Conservation (phyloP, 108 stramenopile species). For the Epipyxis sp. region DNA sequence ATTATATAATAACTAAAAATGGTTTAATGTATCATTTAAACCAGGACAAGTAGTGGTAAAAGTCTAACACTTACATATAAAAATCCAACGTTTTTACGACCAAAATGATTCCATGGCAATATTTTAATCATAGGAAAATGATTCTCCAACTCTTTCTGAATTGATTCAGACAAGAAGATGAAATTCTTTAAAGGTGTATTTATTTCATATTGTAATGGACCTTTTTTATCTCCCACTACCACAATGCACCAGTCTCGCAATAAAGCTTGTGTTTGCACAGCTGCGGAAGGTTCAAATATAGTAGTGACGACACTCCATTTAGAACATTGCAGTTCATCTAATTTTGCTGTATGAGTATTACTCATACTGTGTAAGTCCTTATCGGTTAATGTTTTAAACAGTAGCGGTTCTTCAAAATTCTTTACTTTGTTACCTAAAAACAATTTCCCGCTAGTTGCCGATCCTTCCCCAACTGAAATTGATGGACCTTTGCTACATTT, state of each 20-base stretch:
- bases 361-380: background rate
- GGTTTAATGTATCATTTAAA: too few relatives aligned
- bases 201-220: constrained; percentile 29
- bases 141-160: constrained; percentile 38
- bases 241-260: constrained; percentile 56
- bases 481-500: too few relatives aligned
- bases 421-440: background rate
- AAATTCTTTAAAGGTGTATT: background rate
- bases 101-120: constrained; percentile 57
- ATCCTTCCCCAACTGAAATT: too few relatives aligned
- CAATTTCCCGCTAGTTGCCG: background rate
- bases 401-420: background rate
- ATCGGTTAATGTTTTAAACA: background rate
- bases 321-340: background rate
- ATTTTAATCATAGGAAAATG: constrained; percentile 2
- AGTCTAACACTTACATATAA: too few relatives aligned
- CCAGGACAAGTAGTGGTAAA: too few relatives aligned
- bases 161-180: constrained; percentile 31
- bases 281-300: constrained; percentile 51
- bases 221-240: constrained; percentile 59
- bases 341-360: too few relatives aligned
- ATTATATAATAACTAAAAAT: too few relatives aligned
- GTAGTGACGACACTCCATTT: constrained; percentile 61
- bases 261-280: constrained; percentile 38
- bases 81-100: constrained; percentile 64